phyloP scores from a whole-genome alignment of 31 red algal genomes.

The Porphyra umbilicalis region DNA sequence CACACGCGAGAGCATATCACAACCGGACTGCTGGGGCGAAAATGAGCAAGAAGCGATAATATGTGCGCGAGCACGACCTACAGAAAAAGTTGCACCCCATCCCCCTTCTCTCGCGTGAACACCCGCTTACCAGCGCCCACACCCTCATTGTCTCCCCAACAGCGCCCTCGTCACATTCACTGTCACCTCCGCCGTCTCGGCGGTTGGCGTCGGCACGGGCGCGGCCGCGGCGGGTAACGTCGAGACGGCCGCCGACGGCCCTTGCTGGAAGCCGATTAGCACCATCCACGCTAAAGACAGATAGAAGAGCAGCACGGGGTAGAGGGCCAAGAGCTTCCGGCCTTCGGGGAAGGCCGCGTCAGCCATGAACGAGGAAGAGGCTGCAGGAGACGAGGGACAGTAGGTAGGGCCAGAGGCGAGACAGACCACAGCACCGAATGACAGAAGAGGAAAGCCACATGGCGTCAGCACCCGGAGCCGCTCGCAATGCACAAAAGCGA shows the following conservation, averaged over 20 bases:
- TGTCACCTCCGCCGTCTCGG: background rate
- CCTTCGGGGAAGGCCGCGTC: constrained; percentile 83
- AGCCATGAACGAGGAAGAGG: constrained; percentile 70
- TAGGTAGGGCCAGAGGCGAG: background rate
- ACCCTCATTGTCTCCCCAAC: background rate
- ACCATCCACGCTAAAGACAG: constrained; percentile 81
- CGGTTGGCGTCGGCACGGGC: background rate
- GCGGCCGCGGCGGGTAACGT: background rate
- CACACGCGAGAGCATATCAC: too few species aligned
- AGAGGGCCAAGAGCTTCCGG: constrained; percentile 69
- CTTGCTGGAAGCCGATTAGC: constrained; percentile 84
- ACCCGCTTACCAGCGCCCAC: too few species aligned
- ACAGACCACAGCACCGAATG: too few species aligned
- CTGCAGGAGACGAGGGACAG: background rate
- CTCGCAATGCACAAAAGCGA: background rate
- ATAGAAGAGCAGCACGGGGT: constrained; percentile 88
- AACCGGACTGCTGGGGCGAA: too few species aligned
- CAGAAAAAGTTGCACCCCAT: too few species aligned
- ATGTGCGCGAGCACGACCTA: too few species aligned
- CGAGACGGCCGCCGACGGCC: background rate
- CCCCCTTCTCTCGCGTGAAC: too few species aligned
- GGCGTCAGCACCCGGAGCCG: background rate
- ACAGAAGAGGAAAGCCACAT: background rate
- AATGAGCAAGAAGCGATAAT: too few species aligned
- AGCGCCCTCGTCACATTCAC: background rate